These are phyloP conservation scores for Fusarium sp. DNA, from an alignment of 2,329 filamentous ascomycete genomes.

Conservation along the genomic window DNA sequence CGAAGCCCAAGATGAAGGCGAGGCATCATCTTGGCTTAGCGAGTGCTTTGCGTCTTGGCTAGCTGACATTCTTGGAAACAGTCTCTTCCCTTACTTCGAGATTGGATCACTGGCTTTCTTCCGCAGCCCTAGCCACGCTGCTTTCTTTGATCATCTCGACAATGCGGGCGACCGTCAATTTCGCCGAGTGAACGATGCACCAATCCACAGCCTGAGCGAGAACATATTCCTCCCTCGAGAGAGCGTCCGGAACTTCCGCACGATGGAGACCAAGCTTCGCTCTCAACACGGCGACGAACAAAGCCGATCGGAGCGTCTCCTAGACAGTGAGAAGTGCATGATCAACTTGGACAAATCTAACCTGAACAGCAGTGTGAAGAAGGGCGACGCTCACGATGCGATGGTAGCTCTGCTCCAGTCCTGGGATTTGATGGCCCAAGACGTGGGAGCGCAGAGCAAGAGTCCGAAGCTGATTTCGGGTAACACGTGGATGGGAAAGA, in stretches of 20 bases:
- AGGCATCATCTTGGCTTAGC: conserved; percentile 38
- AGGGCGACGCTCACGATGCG: conserved; percentile 28
- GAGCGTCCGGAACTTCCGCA: conserved; percentile 63
- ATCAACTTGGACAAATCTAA: conserved; percentile 29
- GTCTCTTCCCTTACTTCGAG: conserved; percentile 65
- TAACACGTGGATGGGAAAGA: conserved; percentile 54
- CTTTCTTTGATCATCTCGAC: conserved; percentile 63
- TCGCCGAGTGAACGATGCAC: conserved; percentile 59
- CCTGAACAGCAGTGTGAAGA: conserved; percentile 12
- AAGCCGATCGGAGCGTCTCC: conserved; percentile 43
- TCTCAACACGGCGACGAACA: conserved; percentile 20
- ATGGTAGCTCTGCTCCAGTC: conserved; percentile 48
- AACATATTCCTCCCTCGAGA: conserved; percentile 64
- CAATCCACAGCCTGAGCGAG: conserved; percentile 65
- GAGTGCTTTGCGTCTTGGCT: conserved; percentile 50
- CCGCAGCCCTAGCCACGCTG: conserved; percentile 58
- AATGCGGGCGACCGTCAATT: conserved; percentile 60
- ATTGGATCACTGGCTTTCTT: conserved; percentile 64
- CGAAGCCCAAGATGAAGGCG: conserved; percentile 22
- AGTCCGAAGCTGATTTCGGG: conserved; percentile 51
- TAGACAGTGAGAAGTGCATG: conserved; percentile 39
- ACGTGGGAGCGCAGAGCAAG: conserved; percentile 52
- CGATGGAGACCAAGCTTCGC: conserved; percentile 40
- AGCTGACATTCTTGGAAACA: conserved; percentile 59
- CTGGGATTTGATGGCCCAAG: conserved; percentile 54